A percentile compares a stretch with the other conserved stretches of the same genome.
Conservation (phyloP, 805 yeast species). For the Phaffomyces antillensis region DNA sequence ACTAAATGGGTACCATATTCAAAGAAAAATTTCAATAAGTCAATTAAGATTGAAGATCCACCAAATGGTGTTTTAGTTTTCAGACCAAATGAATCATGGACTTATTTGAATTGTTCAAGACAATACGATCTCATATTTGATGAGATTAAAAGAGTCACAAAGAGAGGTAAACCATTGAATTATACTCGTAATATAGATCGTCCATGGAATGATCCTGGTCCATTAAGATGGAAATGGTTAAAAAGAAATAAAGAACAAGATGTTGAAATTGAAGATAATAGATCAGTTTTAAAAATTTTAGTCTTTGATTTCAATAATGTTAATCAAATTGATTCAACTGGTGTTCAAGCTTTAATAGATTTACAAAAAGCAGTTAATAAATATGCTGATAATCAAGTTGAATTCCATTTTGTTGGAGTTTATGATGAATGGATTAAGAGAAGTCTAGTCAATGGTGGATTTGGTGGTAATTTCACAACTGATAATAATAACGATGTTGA, state of each 20-base stretch:
- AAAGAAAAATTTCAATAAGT: conserved; percentile 44
- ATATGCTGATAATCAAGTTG: conserved; percentile 78
- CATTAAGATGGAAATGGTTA: conserved; percentile 25
- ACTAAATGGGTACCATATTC: conserved; percentile 64
- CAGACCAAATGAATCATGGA: conserved; percentile 73
- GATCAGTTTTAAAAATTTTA: conserved; percentile 65
- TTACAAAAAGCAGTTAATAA: conserved; percentile 61
- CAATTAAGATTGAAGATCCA: conserved; percentile 59
- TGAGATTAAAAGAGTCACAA: conserved; percentile 53
- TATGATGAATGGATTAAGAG: conserved; percentile 82
- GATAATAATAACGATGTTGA: conserved; percentile 24
- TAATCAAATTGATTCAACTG: conserved; percentile 70
- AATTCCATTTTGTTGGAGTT: conserved; percentile 83
- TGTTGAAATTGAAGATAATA: conserved; percentile 26
- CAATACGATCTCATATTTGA: conserved; percentile 67
- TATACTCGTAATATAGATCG: conserved; percentile 40
- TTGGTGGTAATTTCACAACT: conserved; percentile 43
- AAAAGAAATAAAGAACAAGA: conserved; percentile 19
- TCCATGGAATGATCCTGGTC: conserved; percentile 92
- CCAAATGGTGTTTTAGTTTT: conserved; percentile 89
- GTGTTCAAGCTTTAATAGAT: conserved; percentile 72
- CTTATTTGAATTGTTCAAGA: conserved; percentile 72
- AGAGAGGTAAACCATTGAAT: conserved; percentile 44
- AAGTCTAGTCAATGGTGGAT: conserved; percentile 67
- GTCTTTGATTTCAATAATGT: conserved; percentile 81